These are phyloP conservation scores for Neofusicoccum kwambonambiense DNA, from an alignment of 2,329 filamentous ascomycete genomes.

Conservation along the genomic window DNA sequence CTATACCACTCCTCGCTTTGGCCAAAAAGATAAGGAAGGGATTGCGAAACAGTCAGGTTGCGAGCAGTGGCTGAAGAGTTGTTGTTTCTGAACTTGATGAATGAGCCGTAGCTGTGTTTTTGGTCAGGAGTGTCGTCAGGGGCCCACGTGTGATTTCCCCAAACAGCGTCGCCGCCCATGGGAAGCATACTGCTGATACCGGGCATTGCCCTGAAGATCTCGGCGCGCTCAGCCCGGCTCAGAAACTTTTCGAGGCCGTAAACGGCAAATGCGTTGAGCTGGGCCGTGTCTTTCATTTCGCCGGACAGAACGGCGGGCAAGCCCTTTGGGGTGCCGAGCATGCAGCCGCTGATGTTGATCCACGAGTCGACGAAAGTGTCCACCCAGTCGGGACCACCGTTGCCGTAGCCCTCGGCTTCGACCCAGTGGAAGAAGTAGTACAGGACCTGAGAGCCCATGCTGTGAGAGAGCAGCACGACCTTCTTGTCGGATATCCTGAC, in stretches of 20 bases:
- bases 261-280: conserved; percentile 93
- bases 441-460: conserved; percentile 94
- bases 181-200: conserved; percentile 96
- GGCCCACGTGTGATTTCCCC: conserved; percentile 84
- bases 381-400: conserved; percentile 84
- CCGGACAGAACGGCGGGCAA: conserved; percentile 87
- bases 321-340: conserved; percentile 92
- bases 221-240: conserved; percentile 82
- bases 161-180: conserved; percentile 89
- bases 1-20: conserved; percentile 84
- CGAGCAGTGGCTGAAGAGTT: conserved; percentile 50
- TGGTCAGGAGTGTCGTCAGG: conserved; percentile 81
- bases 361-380: conserved; percentile 86
- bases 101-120: conserved; percentile 70
- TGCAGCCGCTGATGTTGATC: conserved; percentile 98
- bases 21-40: conserved; percentile 73
- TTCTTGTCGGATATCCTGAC: conserved; percentile 73
- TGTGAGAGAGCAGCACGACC: conserved; percentile 84
- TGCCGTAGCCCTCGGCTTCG: conserved; percentile 72
- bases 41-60: conserved; percentile 80
- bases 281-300: conserved; percentile 97
- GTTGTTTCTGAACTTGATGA: conserved; percentile 76
- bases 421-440: conserved; percentile 86
- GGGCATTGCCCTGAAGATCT: conserved; percentile 95
- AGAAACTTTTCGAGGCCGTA: conserved; percentile 97